These are phyloP conservation scores for Sutorius eximius DNA, from an alignment of 1,284 basidiomycete genomes.

Conservation along the genomic window DNA sequence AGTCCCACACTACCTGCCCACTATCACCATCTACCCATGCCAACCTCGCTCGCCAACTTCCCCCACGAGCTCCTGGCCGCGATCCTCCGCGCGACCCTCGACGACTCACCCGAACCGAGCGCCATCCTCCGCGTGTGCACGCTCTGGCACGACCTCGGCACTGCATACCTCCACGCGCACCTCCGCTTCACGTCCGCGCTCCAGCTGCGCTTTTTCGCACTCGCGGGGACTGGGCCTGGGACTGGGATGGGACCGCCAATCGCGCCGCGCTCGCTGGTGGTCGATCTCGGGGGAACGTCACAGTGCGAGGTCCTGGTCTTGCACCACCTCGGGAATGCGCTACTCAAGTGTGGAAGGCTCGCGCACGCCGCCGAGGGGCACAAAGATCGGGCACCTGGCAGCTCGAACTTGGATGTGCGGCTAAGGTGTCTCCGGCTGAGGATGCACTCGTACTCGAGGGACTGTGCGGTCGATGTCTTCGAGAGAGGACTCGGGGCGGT, in stretches of 20 bases:
- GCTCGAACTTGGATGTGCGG: constrained; percentile 3
- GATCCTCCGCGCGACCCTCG: constrained; percentile 18
- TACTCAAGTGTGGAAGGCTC: background rate
- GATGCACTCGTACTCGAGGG: constrained; percentile 45
- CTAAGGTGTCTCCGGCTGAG: constrained; percentile 41
- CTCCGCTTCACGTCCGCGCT: constrained; percentile 24
- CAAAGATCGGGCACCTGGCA: too few species aligned
- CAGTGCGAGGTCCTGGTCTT: constrained; percentile 1
- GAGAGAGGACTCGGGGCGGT: constrained; percentile 41
- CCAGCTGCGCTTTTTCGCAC: constrained; percentile 11
- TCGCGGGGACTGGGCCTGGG: constrained; percentile 11
- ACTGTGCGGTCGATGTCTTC: constrained; percentile 38
- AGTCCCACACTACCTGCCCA: too few species aligned
- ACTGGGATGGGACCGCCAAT: too few species aligned
- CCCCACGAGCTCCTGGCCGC: constrained; percentile 28
- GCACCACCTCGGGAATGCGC: constrained; percentile 1
- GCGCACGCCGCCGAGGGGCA: background rate
- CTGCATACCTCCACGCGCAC: constrained; percentile 26
- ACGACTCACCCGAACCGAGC: background rate
- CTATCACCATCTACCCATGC: too few species aligned
- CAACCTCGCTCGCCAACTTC: constrained; percentile 13
- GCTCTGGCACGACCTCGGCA: background rate
- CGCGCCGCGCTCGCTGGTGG: constrained; percentile 1
- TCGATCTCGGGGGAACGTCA: constrained; percentile 7
- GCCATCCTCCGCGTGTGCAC: constrained; percentile 7